Evolutionary conservation across 116 monocot species (phyloP).

Genomic region (Phalaenopsis hybrid): DNA sequence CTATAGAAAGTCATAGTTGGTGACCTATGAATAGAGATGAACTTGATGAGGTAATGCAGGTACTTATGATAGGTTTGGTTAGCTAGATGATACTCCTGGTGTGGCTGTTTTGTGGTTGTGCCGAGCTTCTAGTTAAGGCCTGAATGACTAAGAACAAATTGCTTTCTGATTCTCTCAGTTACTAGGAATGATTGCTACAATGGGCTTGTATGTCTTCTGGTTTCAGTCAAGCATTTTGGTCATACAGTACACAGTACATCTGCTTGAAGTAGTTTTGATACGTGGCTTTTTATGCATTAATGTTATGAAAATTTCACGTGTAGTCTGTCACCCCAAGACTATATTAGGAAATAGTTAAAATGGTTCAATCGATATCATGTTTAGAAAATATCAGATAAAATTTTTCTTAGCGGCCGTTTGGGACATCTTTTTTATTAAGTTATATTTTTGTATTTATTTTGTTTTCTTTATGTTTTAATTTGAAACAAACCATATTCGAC

Average conservation of each 20-base stretch:
- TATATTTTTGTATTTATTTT: too few species aligned
- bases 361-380: neutral
- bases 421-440: too few species aligned
- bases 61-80: conserved; percentile 7
- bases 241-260: neutral
- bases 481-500: too few species aligned
- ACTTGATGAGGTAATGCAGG: conserved; percentile 11
- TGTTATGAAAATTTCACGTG: neutral
- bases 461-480: too few species aligned
- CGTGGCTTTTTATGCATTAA: neutral
- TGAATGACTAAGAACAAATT: conserved; percentile 13
- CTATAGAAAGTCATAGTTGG: neutral
- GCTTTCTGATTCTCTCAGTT: conserved; percentile 7
- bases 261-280: neutral
- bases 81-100: conserved; percentile 9
- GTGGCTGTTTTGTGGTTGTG: conserved; percentile 9
- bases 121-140: conserved; percentile 9
- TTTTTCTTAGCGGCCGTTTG: neutral
- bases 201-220: neutral
- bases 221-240: neutral
- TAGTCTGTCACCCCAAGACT: neutral
- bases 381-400: neutral
- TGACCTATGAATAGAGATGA: conserved; percentile 1
- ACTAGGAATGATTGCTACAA: neutral
- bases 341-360: neutral